These are phyloP conservation scores for Pezicula carpinea DNA, from an alignment of 2,329 filamentous ascomycete species.

Conservation along the genomic window DNA sequence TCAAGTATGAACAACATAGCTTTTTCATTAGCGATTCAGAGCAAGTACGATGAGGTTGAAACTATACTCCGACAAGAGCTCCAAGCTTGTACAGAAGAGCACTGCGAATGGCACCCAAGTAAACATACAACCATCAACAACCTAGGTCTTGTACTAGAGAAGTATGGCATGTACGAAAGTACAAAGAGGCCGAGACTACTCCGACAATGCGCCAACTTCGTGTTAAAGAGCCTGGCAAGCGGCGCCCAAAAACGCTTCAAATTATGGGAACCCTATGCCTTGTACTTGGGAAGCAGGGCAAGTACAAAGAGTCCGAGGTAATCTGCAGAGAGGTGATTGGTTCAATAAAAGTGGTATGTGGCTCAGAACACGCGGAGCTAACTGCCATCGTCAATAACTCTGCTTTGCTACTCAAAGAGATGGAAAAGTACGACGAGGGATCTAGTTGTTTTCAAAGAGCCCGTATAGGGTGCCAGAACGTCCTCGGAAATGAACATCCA, in stretches of 20 bases:
- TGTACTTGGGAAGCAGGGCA: constrained; percentile 3
- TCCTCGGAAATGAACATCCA: background rate
- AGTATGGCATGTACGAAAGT: background rate
- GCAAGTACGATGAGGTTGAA: constrained; percentile 7
- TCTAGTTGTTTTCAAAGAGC: background rate
- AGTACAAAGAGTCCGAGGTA: constrained; percentile 5
- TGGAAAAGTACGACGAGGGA: background rate
- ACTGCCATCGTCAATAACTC: background rate
- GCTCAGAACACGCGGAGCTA: background rate
- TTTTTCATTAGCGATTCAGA: background rate
- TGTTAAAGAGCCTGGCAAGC: background rate
- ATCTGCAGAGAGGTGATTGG: background rate
- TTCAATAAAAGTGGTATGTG: background rate
- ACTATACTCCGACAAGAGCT: background rate
- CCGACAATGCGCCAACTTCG: background rate
- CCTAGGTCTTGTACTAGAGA: background rate
- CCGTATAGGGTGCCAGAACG: background rate
- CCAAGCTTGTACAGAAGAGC: background rate
- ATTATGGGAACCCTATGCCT: constrained; percentile 1
- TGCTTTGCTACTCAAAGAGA: background rate
- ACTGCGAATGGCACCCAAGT: background rate
- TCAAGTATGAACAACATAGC: constrained; percentile 4
- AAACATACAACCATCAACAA: background rate
- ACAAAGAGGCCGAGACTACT: background rate
- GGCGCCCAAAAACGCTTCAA: background rate